A percentile compares a stretch with the other conserved stretches of the same genome.
Evolutionary conservation across 257 asterid species (phyloP).

Genomic region (Anisodus tanguticus): DNA sequence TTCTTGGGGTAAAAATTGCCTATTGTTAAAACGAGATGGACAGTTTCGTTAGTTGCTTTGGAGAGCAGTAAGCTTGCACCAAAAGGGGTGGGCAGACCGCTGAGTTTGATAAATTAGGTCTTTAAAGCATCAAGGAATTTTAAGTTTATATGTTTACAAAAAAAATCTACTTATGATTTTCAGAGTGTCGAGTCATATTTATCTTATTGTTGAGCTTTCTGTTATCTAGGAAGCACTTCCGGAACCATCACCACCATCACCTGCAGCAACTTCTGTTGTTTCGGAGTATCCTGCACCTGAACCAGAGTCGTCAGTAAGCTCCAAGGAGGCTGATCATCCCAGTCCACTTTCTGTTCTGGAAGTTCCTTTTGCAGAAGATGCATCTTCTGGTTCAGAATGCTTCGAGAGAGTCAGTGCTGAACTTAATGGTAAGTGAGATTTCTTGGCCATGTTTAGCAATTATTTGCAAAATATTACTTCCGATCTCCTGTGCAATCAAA

Average conservation of each 20-base stretch:
- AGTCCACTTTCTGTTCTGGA: constrained; percentile 90
- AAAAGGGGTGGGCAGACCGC: background rate
- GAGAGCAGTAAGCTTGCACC: background rate
- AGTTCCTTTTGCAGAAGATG: constrained; percentile 64
- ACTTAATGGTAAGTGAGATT: constrained; percentile 65
- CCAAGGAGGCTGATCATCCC: constrained; percentile 73
- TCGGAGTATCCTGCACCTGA: constrained; percentile 43
- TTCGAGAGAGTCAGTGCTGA: constrained; percentile 80
- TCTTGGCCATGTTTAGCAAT: constrained; percentile 4
- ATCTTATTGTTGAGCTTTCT: constrained; percentile 14
- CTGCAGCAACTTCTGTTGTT: constrained; percentile 28
- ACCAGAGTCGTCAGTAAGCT: constrained; percentile 62
- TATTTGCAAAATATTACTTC: constrained; percentile 1
- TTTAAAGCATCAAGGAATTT: background rate
- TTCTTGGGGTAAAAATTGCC: background rate
- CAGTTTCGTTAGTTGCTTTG: constrained; percentile 7
- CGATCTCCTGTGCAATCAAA: background rate
- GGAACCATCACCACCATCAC: constrained; percentile 1
- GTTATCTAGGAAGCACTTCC: constrained; percentile 19
- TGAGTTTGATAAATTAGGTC: constrained; percentile 13
- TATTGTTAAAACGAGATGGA: background rate
- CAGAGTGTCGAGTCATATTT: constrained; percentile 6
- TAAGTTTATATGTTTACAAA: background rate
- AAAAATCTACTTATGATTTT: background rate
- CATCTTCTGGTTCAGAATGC: constrained; percentile 63